A percentile compares a stretch with the other conserved stretches of the same genome.
Conservation (phyloP, 1,284 basidiomycete species). For the Sutorius eximius region DNA sequence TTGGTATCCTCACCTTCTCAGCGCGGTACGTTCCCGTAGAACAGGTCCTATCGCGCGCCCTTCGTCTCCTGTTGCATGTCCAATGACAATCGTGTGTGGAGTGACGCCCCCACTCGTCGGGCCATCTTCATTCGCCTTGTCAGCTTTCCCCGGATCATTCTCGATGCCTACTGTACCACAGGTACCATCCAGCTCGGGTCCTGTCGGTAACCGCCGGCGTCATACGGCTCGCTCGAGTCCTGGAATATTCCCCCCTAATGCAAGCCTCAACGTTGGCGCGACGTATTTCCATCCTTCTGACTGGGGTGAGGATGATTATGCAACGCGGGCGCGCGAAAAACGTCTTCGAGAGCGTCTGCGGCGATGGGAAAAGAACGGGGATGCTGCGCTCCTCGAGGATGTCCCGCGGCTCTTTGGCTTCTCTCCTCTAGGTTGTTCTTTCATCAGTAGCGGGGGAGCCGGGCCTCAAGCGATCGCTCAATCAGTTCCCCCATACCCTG, state of each 20-base stretch:
- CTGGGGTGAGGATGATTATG: constrained; percentile 63
- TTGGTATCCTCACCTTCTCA: constrained; percentile 80
- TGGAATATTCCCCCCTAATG: background rate
- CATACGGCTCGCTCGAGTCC: constrained; percentile 31
- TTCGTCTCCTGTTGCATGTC: constrained; percentile 58
- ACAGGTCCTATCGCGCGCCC: constrained; percentile 57
- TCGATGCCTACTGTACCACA: constrained; percentile 8
- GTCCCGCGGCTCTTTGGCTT: constrained; percentile 50
- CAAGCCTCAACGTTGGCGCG: background rate
- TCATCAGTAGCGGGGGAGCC: constrained; percentile 1
- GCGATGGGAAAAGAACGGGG: constrained; percentile 65
- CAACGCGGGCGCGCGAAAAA: constrained; percentile 65
- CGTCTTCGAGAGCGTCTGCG: constrained; percentile 65
- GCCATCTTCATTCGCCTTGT: constrained; percentile 13
- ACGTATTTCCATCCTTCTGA: constrained; percentile 36
- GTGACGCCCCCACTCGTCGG: constrained; percentile 67
- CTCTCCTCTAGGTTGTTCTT: constrained; percentile 17
- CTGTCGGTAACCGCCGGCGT: constrained; percentile 6
- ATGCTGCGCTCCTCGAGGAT: constrained; percentile 55
- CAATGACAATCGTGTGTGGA: constrained; percentile 81
- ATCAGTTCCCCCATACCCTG: constrained; percentile 32
- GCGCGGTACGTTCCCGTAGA: constrained; percentile 72
- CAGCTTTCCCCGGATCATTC: constrained; percentile 12
- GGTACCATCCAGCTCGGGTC: background rate
- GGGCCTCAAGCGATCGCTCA: constrained; percentile 13